Evolutionary conservation across 2,329 filamentous ascomycete genomes (phyloP).

Genomic region (Aspergillus intermedius): DNA sequence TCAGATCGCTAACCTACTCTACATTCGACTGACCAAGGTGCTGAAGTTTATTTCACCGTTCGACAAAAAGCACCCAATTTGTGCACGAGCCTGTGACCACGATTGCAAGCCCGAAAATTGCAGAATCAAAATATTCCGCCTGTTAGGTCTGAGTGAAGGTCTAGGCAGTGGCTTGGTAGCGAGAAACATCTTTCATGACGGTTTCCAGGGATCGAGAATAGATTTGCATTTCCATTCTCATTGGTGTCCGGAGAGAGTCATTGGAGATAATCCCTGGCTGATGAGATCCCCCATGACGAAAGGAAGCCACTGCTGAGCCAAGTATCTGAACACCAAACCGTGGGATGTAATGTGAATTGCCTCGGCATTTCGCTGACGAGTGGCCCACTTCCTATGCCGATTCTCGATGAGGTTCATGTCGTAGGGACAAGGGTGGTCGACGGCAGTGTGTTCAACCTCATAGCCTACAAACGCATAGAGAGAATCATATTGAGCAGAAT

Average conservation of each 20-base stretch:
- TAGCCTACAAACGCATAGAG: neutral
- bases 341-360: neutral
- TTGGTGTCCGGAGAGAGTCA: neutral
- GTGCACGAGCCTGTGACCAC: neutral
- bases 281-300: neutral
- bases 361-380: neutral
- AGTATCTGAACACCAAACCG: neutral
- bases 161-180: neutral
- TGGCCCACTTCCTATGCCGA: neutral
- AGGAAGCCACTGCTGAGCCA: neutral
- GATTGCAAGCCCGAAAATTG: neutral
- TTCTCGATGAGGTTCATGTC: neutral
- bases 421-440: neutral
- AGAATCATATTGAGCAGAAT: neutral
- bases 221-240: neutral
- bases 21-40: neutral
- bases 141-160: neutral
- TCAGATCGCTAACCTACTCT: neutral
- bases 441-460: neutral
- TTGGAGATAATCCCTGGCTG: neutral
- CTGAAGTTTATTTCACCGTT: neutral
- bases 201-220: neutral
- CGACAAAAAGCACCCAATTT: neutral
- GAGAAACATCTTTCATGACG: neutral
- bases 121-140: neutral